These are phyloP conservation scores for Eruca vesicaria DNA, from an alignment of 441 rosid species.

Conservation along the genomic window DNA sequence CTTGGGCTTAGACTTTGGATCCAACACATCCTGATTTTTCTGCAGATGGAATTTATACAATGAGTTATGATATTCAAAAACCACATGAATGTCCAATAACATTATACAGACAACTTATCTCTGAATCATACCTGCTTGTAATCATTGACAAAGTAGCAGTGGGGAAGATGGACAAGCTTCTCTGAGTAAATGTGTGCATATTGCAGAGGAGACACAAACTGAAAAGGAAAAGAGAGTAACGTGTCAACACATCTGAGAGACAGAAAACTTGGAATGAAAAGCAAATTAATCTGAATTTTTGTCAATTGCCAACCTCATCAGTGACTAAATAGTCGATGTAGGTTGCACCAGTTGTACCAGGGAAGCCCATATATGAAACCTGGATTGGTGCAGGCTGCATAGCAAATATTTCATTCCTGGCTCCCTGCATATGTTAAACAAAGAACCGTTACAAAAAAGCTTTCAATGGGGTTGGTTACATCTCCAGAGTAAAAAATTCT, in stretches of 20 bases:
- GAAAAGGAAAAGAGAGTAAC: conserved; percentile 25
- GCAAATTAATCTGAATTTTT: not conserved
- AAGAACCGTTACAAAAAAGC: conserved; percentile 15
- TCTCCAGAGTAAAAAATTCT: not conserved
- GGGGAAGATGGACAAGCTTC: conserved; percentile 97
- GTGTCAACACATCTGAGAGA: conserved; percentile 9
- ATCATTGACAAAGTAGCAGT: conserved; percentile 98
- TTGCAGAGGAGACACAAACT: conserved; percentile 91
- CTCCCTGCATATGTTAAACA: conserved; percentile 60
- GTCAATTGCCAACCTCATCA: conserved; percentile 65
- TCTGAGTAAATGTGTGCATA: conserved; percentile 87
- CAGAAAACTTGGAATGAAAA: too few relatives aligned
- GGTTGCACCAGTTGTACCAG: conserved; percentile 97
- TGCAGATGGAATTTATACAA: conserved; percentile 35
- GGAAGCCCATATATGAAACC: conserved; percentile 99
- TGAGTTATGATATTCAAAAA: conserved; percentile 11
- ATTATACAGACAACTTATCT: not conserved
- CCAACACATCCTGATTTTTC: conserved; percentile 94
- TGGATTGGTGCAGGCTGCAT: conserved; percentile 99
- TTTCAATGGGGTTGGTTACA: not conserved
- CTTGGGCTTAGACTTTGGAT: conserved; percentile 72
- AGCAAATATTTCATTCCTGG: conserved; percentile 95
- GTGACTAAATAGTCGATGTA: conserved; percentile 95
- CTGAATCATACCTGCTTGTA: conserved; percentile 80
- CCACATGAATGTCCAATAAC: not conserved